Base-by-base conservation (phyloP, 2,329 filamentous ascomycete genomes). In the Fusarium buxicola region DNA sequence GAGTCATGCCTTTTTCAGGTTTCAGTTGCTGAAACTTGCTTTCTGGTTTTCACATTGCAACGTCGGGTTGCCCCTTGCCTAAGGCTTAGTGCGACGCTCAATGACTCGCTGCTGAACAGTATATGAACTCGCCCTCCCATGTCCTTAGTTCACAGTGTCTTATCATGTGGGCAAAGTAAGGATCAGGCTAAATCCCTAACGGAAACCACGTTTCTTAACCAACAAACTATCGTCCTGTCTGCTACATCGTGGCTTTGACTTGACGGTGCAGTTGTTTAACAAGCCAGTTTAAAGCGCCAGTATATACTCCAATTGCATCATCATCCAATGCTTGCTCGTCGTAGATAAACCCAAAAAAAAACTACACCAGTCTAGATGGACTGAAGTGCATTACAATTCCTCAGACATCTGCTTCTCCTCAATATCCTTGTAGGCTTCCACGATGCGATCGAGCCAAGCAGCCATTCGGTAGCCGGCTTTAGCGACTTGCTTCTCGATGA, bases 401-500 rank as follows among this genome's bases (percentile, higher is more conserved):
- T 71, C 66, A 11, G 65, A 62, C 21, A 58, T 41, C 35, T 69
- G 61, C 28, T 60, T 72, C 58, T 45, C 62, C 57, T 54, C 64
- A 27, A 54, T 69, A 16, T 62, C 57, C 27, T 67, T 56, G 61
- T 72, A 76, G 24, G 68, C 71, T n/a, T 80, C 75, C 8, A 80
- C 85, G 68, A 90, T 87, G 66, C 82, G 76, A 70, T 91, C 88
- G 59, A 91, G 76, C 86, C 87, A 91, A 16, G 82, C 83, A 2
- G 86, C 89, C 72, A 92, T 80, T 44, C 90, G 82, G 73, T 86
- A 90, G 10, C 90, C 90, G 5, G 87, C 90, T 63, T 84, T 85
- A 8, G 89, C 89, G 59, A 92, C 80, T 72, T 89, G 86, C 57
- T 84, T 72, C 74, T 92, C 86, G 40, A 92, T 80, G 55, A 88